These are phyloP conservation scores for Ceratobasidium sp. DNA, from an alignment of 1,284 basidiomycete genomes.

Conservation along the genomic window DNA sequence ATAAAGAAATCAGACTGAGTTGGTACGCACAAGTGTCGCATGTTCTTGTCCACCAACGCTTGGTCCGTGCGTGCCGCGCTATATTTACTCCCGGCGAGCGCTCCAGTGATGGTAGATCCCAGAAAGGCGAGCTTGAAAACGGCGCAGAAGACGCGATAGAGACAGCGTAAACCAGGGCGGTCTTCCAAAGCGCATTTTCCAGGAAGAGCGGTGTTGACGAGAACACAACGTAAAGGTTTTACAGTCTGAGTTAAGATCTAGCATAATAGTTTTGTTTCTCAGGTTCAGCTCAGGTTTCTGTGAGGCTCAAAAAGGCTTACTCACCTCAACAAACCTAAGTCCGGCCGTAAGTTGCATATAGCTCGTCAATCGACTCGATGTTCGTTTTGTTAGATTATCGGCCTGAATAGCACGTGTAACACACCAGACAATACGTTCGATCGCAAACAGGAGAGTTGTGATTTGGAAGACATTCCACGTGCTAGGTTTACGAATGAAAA, in stretches of 20 bases:
- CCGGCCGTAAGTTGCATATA: constrained; percentile 33
- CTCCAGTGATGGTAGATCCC: constrained; percentile 11
- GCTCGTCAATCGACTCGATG: constrained; percentile 22
- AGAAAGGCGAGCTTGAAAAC: constrained; percentile 20
- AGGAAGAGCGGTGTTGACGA: constrained; percentile 24
- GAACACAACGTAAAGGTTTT: constrained; percentile 14
- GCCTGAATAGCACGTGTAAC: constrained; percentile 34
- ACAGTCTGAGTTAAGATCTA: constrained; percentile 13
- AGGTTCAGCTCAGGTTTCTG: no score
- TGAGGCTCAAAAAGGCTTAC: background rate
- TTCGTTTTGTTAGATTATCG: constrained; percentile 20
- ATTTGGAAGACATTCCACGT: constrained; percentile 39
- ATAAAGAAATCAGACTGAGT: no score
- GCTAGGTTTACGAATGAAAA: constrained; percentile 50
- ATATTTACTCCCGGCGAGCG: constrained; percentile 11
- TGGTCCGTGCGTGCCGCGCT: constrained; percentile 17
- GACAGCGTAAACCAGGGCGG: background rate
- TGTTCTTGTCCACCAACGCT: constrained; percentile 13
- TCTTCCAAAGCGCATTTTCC: constrained; percentile 25
- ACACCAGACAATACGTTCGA: constrained; percentile 39
- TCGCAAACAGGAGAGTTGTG: constrained; percentile 23
- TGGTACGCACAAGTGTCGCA: no score
- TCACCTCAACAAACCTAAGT: constrained; percentile 36
- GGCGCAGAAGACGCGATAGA: constrained; percentile 11
- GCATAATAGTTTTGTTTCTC: no score